Evolutionary conservation across 306 rosid species (phyloP).

Genomic region (Lupinus albus): DNA sequence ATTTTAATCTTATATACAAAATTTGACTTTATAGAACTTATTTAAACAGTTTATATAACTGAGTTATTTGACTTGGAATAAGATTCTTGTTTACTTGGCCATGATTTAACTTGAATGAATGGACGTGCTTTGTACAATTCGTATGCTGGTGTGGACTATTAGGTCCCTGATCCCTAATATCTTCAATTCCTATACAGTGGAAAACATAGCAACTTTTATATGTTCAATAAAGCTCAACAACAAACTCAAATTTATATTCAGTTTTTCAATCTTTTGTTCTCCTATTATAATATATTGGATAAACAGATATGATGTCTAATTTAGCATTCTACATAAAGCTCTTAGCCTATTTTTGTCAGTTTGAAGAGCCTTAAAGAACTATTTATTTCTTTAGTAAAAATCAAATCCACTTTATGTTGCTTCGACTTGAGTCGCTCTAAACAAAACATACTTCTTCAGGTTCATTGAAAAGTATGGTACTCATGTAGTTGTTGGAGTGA

Average conservation of each 20-base stretch:
- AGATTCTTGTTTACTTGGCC: neutral
- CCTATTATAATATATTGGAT: slow-evolving; percentile 1
- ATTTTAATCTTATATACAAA: neutral
- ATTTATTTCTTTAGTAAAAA: neutral
- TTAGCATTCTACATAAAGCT: slow-evolving; percentile 8
- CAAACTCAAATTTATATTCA: too few species aligned
- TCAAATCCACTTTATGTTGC: neutral
- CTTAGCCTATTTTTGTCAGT: neutral
- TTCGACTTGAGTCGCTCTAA: slow-evolving; percentile 28
- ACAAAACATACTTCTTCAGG: slow-evolving; percentile 57
- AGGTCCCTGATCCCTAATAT: too few species aligned
- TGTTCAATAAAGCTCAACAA: too few species aligned
- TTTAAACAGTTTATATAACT: neutral
- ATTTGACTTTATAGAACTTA: neutral
- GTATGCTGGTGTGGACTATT: neutral
- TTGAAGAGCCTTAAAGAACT: slow-evolving; percentile 15
- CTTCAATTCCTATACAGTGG: neutral
- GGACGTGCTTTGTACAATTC: neutral
- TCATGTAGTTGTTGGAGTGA: slow-evolving; percentile 83
- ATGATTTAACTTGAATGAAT: neutral
- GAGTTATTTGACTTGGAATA: neutral
- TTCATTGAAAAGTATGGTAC: slow-evolving; percentile 92
- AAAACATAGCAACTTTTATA: too few species aligned
- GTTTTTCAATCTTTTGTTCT: neutral
- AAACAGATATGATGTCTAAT: neutral